Base-by-base conservation (phyloP, 257 asterid species). In the Petunia secreta region DNA sequence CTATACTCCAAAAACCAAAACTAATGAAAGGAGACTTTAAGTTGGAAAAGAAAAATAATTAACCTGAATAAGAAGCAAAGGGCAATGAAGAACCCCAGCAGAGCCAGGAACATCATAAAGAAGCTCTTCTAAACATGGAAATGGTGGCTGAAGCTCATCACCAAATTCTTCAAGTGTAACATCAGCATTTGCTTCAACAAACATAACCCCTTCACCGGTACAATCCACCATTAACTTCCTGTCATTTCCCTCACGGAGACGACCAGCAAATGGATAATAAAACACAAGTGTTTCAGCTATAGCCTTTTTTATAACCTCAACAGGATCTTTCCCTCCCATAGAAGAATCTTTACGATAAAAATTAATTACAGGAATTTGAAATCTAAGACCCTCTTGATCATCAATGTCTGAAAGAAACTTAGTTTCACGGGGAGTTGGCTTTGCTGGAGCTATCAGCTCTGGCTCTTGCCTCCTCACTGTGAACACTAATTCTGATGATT, bases 221-320 rank as follows among this genome's bases (percentile, higher is more conserved):
- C 95, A 90, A 69, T 90, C 97, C 81, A 91, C 97, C 87, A 83
- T 88, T 75, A 92, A 87, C 74, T 92, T 92, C 68, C 91, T 79
- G 63, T 80, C 88, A 5, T 80, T 83, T 16, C 43, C 60, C 75
- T 90, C 93, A 82, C 91, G 85, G 40, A 90, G 85, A 44, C 97
- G 86, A 9, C 97, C 97, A 0, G 97, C 97, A 0, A 92, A 87
- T 1, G 97, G 97, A 88, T 92, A 89, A 89, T 90, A 92, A 84
- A 77, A 89, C 15, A 90, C 94, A 55, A 92, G 83, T 1, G 93
- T 88, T 75, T 84, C 59, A 1, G 89, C 89, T 3, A 92, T 59
- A 50, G 96, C 97, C 8, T 77, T 81, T 1, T 90, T 89, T 34
- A 92, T 88, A 1, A 89, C 89, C 43, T 55, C 36, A 4, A 80